Conservation (phyloP, 768 basidiomycete genomes). For the Albatrellus ellisii region DNA sequence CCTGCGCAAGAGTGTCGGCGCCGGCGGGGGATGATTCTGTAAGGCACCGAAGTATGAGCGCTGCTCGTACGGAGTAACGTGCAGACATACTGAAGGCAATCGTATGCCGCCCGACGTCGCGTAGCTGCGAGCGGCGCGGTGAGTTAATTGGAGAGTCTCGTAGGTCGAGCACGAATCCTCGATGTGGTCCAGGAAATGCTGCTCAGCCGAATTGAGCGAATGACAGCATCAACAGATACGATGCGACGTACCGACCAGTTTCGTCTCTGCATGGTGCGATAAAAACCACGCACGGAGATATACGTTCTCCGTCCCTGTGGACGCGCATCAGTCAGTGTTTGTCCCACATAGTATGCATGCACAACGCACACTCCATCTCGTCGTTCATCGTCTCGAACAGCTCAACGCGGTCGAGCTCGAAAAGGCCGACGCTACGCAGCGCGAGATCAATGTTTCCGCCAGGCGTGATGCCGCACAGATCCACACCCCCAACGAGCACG, state of each 20-base stretch:
- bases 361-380: constrained; percentile 90
- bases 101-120: constrained; percentile 11
- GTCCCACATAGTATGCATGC: no score
- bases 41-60: no score
- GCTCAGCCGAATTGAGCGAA: background rate
- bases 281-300: constrained; percentile 76
- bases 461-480: constrained; percentile 75
- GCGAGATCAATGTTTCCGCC: constrained; percentile 63
- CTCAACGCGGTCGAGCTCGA: constrained; percentile 70
- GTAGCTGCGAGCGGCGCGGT: constrained; percentile 10
- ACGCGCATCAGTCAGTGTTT: background rate
- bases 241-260: constrained; percentile 28
- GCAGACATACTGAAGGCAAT: constrained; percentile 7
- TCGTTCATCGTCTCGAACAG: constrained; percentile 74
- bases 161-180: constrained; percentile 3
- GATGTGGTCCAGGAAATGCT: constrained; percentile 12
- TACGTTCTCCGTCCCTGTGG: constrained; percentile 85
- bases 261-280: constrained; percentile 44
- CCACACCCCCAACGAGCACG: constrained; percentile 75
- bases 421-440: constrained; percentile 63
- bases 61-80: no score
- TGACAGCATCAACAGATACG: constrained; percentile 3
- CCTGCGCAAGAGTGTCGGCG: constrained; percentile 62
- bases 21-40: no score
- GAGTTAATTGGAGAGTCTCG: constrained; percentile 9